Evolutionary conservation across 257 asterid genomes (phyloP).

Genomic region (Salvia hispanica): DNA sequence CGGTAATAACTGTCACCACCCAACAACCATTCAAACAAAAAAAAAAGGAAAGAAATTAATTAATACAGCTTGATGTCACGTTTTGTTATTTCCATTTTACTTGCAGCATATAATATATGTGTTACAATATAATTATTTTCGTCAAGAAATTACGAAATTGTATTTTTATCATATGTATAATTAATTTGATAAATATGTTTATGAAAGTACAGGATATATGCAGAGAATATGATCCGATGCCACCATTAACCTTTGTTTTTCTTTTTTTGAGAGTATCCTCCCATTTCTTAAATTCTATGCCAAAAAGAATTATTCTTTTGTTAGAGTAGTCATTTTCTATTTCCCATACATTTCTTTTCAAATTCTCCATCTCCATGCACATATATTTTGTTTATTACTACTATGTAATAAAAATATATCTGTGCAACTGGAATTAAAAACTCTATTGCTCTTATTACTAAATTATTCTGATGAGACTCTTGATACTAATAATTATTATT

Average conservation of each 20-base stretch:
- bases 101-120: too few species aligned
- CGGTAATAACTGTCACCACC: background rate
- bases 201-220: background rate
- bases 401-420: background rate
- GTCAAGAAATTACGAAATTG: background rate
- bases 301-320: slow-evolving; percentile 25
- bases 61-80: too few species aligned
- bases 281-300: slow-evolving; percentile 24
- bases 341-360: background rate
- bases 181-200: background rate
- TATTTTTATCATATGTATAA: background rate
- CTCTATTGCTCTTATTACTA: background rate
- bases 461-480: background rate
- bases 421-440: too few species aligned
- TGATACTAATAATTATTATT: background rate
- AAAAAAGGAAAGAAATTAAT: too few species aligned
- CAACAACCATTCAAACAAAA: background rate
- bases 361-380: background rate
- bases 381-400: background rate
- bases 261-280: too few species aligned
- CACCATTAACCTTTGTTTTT: slow-evolving; percentile 3
- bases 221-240: slow-evolving; percentile 32
- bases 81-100: too few species aligned
- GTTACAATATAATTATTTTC: too few species aligned
- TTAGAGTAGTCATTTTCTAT: background rate